Evolutionary conservation across 2,329 filamentous ascomycete species (phyloP), one percentile per base, ranked within the genome.

Genomic region (Aspergillus neoniger): DNA sequence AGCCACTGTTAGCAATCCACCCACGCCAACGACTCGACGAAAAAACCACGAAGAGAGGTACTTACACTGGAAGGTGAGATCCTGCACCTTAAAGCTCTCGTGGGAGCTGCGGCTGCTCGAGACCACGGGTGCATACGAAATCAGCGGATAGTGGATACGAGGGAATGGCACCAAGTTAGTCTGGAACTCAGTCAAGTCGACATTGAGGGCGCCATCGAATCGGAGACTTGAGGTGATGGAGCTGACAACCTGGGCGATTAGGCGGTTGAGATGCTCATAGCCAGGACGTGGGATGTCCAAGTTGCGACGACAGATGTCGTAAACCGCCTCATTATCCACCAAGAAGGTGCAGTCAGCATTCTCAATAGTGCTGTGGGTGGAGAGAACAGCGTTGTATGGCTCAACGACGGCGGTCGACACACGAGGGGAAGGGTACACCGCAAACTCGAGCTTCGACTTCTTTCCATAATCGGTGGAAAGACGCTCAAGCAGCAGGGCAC

Each of bases 31-130:
- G 1, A 17, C n/a, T 9, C 14, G 12, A 57, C 12, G 10, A n/a
- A 12, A 12, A 25, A 17, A 17, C 2, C 21, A 25, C 8, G 9
- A 14, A 10, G n/a, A 17, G 1, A 38, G 19, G 2, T 15, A 71
- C 72, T 23, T 79, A 86, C 85, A 87, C 73, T 88, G 85, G 71
- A 86, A 83, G 64, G 86, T 88, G 67, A 89, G 77, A 64, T 95
- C 91, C 64, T 87, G 85, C 58, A 92, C 88, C 83, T 91, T 92
- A 86, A 93, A 93, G 82, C 89, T 91, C 82, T 95, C 91, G 74
- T 95, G 91, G 51, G 88, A 86, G 77, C 89, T 91, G 85, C 91
- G 91, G 81, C 85, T 83, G 61, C 87, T 86, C 30, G 83, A 85
- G 61, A 88, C 81, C 57, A 89, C 85, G 2, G 86, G 86, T 1